A percentile compares a stretch with the other conserved stretches of the same genome.
Conservation (phyloP, 331 rosid genomes). For the Malus hybrid region DNA sequence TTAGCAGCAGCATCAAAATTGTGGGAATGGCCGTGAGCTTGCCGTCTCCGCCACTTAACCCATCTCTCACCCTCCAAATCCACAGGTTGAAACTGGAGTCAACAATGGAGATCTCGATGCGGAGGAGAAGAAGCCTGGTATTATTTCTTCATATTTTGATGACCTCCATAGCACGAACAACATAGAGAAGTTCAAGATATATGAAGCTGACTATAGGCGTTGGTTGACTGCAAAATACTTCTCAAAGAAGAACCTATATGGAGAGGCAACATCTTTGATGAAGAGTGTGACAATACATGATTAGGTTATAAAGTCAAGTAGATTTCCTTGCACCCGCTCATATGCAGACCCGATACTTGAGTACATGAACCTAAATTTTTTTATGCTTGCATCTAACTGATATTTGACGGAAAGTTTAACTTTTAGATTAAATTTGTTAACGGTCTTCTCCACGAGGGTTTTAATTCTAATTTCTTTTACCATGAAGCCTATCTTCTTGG, state of each 20-base stretch:
- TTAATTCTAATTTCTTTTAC: too few relatives aligned
- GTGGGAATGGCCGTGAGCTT: slow-evolving; percentile 11
- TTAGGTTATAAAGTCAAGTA: neutral
- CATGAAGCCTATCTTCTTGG: too few relatives aligned
- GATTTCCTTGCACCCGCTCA: too few relatives aligned
- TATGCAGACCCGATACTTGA: too few relatives aligned
- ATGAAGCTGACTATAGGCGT: slow-evolving; percentile 38
- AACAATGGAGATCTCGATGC: slow-evolving; percentile 8
- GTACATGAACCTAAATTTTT: too few relatives aligned
- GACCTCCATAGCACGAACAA: slow-evolving; percentile 15
- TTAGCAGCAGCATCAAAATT: neutral
- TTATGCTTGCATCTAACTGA: too few relatives aligned
- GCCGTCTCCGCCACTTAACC: slow-evolving; percentile 27
- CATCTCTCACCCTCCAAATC: slow-evolving; percentile 12
- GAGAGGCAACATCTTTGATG: slow-evolving; percentile 41
- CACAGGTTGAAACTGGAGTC: slow-evolving; percentile 25
- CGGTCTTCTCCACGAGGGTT: too few relatives aligned
- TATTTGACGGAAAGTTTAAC: too few relatives aligned
- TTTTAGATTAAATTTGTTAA: too few relatives aligned
- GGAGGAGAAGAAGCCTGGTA: slow-evolving; percentile 27
- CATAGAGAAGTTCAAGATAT: slow-evolving; percentile 38
- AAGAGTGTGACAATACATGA: slow-evolving; percentile 7
- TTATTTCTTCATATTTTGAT: slow-evolving; percentile 6
- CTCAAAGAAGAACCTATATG: slow-evolving; percentile 30
- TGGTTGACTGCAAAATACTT: slow-evolving; percentile 45